These are phyloP conservation scores for Coccinonectria pachysandricola DNA, from an alignment of 2,329 filamentous ascomycete genomes.

Conservation along the genomic window DNA sequence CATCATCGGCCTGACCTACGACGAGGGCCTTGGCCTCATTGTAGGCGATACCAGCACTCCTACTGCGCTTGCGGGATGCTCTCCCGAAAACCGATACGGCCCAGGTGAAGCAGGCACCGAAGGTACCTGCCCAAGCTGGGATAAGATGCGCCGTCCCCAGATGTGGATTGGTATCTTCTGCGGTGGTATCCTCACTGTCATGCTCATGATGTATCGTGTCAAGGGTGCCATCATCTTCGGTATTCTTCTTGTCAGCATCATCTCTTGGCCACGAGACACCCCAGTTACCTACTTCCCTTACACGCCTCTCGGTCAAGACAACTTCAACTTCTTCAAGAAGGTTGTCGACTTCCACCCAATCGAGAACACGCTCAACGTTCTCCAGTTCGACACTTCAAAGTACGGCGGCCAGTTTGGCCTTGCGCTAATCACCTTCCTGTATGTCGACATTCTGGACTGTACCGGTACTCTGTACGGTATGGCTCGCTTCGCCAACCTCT, in stretches of 20 bases:
- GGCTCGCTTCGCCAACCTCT: slow-evolving; percentile 71
- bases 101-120: slow-evolving; percentile 12
- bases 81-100: slow-evolving; percentile 24
- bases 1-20: slow-evolving; percentile 67
- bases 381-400: slow-evolving; percentile 60
- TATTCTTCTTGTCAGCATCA: slow-evolving; percentile 74
- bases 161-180: slow-evolving; percentile 89
- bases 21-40: slow-evolving; percentile 70
- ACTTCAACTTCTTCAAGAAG: slow-evolving; percentile 80
- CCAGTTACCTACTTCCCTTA: slow-evolving; percentile 74
- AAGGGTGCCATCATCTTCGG: slow-evolving; percentile 80
- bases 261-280: slow-evolving; percentile 75
- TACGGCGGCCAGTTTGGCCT: slow-evolving; percentile 70
- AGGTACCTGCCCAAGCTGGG: slow-evolving; percentile 49
- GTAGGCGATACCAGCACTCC: slow-evolving; percentile 60
- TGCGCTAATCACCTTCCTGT: slow-evolving; percentile 79
- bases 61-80: slow-evolving; percentile 64
- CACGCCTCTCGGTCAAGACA: slow-evolving; percentile 53
- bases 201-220: slow-evolving; percentile 76
- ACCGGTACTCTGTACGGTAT: slow-evolving; percentile 85
- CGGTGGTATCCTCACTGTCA: slow-evolving; percentile 67
- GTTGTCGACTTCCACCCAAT: slow-evolving; percentile 81
- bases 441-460: slow-evolving; percentile 80
- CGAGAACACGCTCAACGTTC: slow-evolving; percentile 54
- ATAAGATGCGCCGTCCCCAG: slow-evolving; percentile 73